Evolutionary conservation across 2,329 filamentous ascomycete species (phyloP), one percentile per base, ranked within the genome.

Genomic region (Fonsecaea multimorphosa): DNA sequence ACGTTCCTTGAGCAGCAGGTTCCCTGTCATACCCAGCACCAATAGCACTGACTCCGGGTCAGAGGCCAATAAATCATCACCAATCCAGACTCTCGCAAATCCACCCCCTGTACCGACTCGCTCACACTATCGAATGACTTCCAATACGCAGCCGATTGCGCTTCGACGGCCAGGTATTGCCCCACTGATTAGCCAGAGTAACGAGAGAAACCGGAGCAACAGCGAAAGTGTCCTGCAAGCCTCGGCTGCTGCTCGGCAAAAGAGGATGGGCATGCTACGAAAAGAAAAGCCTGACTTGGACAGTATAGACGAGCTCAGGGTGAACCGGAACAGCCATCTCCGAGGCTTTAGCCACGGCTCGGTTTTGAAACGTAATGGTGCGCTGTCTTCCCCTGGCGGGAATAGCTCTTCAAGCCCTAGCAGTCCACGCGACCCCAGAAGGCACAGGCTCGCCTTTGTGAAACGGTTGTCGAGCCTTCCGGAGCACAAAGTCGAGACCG

Each of bases 101-200:
- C 84, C 90, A 31, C 92, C 93, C 2, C 91, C 91, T 0, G 91
- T 96, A 66, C 92, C 92, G 0, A 86, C 86, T 3, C 86, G 90
- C 66, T 95, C 92, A 2, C 93, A 97, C 76, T 92, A 91, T 71
- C 88, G 93, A 32, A 79, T 81, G 62, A 76, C 78, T 2, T 83
- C 74, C 29, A 68, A 72, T 12, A 71, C 69, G 40, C 75, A 79
- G 38, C 74, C 74, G 65, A 74, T 78, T 6, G 80, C 85, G 5
- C 81, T 87, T 53, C 87, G 91, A 63, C 84, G 89, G 63, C 91
- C 92, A 0, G 87, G 88, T 1, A 85, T 92, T n/a, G 87, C 91
- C 77, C 91, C 86, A n/a, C 14, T 71, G 40, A 66, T 72, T 19
- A 76, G 86, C 34, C 76, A 89, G 2, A 87, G 87, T 19, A 94